Evolutionary conservation across 805 yeast species (phyloP), one percentile per base, ranked within the genome.

Genomic region (Yamadazyma ubonensis): DNA sequence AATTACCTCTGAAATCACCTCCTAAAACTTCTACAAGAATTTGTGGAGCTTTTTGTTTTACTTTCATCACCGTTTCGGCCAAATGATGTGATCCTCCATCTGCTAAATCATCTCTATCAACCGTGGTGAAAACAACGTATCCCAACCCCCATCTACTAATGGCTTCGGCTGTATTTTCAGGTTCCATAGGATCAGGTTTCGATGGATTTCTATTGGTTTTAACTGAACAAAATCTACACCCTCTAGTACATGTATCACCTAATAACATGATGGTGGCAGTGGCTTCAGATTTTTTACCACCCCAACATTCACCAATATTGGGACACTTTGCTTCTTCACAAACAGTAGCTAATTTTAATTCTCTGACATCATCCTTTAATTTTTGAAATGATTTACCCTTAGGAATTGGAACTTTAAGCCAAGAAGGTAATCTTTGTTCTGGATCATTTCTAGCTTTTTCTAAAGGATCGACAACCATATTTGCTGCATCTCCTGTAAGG

Each of bases 271-370:
- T 93, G 2, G 99, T 93, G 5, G 96, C 96, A 6, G 96, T 88
- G 3, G 99, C 97, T 48, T 88, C 91, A 5, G 91, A 79, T 60
- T 90, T 83, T 54, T 82, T 79, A 21, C 99, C 99, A 41, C 99
- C 98, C 99, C 99, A 93, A 65, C 99, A 93, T 61, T 93, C 99
- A 38, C 98, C 96, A 46, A 93, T 93, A 61, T 93, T 93, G n/a
- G 99, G 99, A 65, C 99, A 93, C 57, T 93, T 83, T 4, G 99
- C 99, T 57, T 93, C 99, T 63, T 93, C 98, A 65, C 99, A 93
- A 21, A 93, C 99, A 0, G 99, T 93, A 26, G 96, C 84, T 37
- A 93, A 70, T 48, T 88, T 87, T 44, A 93, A 70, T 43, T 95
- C 97, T 45, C 88, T 75, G 23, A 93, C 82, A 57, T 93, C 99